Evolutionary conservation across 257 asterid species (phyloP), one percentile per base, ranked within the genome.

Genomic region (Solanum sitiens): DNA sequence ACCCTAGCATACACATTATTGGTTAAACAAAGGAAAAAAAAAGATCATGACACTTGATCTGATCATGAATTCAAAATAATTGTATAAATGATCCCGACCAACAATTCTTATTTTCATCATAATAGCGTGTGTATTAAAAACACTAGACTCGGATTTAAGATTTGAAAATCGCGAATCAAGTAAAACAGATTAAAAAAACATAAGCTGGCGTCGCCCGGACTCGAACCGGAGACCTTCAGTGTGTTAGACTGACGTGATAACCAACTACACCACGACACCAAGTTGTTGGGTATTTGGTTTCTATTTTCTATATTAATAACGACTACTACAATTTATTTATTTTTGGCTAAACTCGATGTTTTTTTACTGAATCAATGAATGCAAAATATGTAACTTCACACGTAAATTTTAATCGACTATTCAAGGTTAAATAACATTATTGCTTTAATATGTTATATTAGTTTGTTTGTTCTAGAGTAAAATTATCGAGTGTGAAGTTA

Each of bases 171-270:
- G 1, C 11, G n/a, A 32, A 33, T 33, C n/a, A 8, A 74, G 21
- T 21, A 21, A 39, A 40, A n/a, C 39, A n/a, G 11, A 6, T 20
- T 10, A 14, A 27, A 27, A 1, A 71, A 0, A 1, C 39, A 6
- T 0, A 76, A 4, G 0, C 2, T 92, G 96, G 95, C 98, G 75
- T 94, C 94, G 95, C 95, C 95, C 94, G 95, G 94, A 45, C 77
- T 94, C 93, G 95, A 93, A 93, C 94, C 95, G 95, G 98, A 94
- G 98, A 94, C 98, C 95, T 95, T 94, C 95, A 92, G 95, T 92
- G 95, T 92, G 95, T 94, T 94, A 93, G 95, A 94, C 95, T 93
- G 96, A 94, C 95, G 94, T 93, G 95, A 93, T 94, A 94, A 94
- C 98, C 96, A 94, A 94, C 98, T 94, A 94, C 96, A 94, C 96